Evolutionary conservation across 257 asterid species (phyloP), one percentile per base, ranked within the genome.

Genomic region (Nicotiana noctiflora): DNA sequence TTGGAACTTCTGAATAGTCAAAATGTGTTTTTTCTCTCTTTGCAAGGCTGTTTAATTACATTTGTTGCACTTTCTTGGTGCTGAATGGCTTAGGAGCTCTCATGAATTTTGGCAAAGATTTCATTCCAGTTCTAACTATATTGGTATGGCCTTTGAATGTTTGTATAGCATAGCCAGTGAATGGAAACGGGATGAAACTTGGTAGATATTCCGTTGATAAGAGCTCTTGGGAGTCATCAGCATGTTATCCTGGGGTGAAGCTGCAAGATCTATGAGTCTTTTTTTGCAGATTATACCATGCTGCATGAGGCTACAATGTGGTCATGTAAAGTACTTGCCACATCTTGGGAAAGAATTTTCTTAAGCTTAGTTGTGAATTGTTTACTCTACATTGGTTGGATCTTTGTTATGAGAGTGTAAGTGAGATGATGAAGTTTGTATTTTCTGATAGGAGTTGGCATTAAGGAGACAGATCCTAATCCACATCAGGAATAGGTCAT

Each of bases 31-130:
- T 66, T n/a, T 32, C 52, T 66, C 21, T 68, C 32, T n/a, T 68
- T 68, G n/a, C 55, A 34, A 7, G 76, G 6, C 55, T 0, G 56
- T 51, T 68, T 67, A 29, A 10, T 40, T 19, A 10, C 32, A 11
- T 68, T 37, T 0, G 32, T 11, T 68, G 18, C 9, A 67, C 31
- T 67, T 34, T 23, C 76, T 67, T 67, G 76, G 12, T 40, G 32
- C 76, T 68, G 76, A 37, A 19, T 37, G 5, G 76, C 21, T 68
- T 68, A 68, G 76, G 76, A 37, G 56, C 55, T 68, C 76, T 68
- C 56, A 11, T 29, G 27, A 37, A 68, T 40, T 68, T 53, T 19
- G 6, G 32, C 56, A 68, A 68, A 68, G 32, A 1, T 37, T 23
- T 40, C 56, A 19, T 40, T 70, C 34, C 13, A 19, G 13, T 70